Conservation (phyloP, 306 rosid species). For the Comarum palustre region DNA sequence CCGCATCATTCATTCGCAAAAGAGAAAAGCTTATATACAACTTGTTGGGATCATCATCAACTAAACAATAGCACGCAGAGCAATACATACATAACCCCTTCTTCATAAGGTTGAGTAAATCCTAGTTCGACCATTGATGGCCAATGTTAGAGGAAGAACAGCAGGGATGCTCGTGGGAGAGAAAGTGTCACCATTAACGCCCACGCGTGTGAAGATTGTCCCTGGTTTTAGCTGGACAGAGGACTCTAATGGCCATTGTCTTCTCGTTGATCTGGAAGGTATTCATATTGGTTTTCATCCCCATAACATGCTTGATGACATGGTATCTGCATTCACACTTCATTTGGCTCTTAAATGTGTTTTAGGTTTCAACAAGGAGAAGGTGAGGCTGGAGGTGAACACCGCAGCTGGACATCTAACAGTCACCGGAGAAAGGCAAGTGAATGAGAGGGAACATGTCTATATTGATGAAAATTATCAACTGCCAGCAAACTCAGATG, state of each 20-base stretch:
- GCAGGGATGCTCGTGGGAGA: conserved; percentile 24
- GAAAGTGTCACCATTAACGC: not conserved
- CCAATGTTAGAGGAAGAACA: conserved; percentile 30
- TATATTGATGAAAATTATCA: conserved; percentile 41
- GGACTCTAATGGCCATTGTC: conserved; percentile 51
- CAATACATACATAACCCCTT: not conserved
- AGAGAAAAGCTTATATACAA: conserved; percentile 37
- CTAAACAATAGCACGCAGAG: not conserved
- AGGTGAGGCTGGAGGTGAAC: conserved; percentile 45
- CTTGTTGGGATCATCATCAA: not conserved
- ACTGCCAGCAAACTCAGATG: conserved; percentile 42
- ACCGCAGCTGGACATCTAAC: conserved; percentile 29
- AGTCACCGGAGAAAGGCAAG: conserved; percentile 48
- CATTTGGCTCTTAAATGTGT: not conserved
- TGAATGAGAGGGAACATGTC: conserved; percentile 31
- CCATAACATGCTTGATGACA: not conserved
- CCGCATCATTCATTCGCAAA: conserved; percentile 26
- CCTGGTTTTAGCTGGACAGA: conserved; percentile 61
- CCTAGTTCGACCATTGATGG: conserved; percentile 33
- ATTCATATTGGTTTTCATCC: conserved; percentile 10
- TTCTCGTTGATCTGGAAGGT: conserved; percentile 77
- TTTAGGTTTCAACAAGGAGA: conserved; percentile 56
- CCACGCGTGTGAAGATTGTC: conserved; percentile 30
- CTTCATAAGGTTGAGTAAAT: not conserved
- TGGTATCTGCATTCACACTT: not conserved